phyloP scores from a whole-genome alignment of 2,329 filamentous ascomycete genomes.

The Diaporthe sp. region DNA sequence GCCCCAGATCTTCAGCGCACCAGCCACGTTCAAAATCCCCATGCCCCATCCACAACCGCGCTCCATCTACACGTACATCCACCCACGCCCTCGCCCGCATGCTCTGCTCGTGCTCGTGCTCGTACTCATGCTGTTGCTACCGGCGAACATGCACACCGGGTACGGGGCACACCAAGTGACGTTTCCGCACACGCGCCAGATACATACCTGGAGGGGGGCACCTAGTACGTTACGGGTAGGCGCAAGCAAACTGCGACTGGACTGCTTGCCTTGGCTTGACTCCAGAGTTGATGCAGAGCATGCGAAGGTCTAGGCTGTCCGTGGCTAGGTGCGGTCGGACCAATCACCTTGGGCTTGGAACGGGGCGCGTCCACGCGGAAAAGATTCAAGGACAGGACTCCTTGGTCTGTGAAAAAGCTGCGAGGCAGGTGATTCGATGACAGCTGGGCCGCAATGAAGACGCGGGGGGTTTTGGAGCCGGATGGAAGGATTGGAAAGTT shows the following conservation, averaged over 20 bases:
- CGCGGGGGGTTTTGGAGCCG: constrained; percentile 53
- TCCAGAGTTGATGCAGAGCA: constrained; percentile 30
- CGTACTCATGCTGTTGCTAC: neutral
- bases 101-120: neutral
- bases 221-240: constrained; percentile 35
- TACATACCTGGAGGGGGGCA: constrained; percentile 34
- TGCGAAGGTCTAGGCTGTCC: constrained; percentile 49
- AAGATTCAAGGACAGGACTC: constrained; percentile 12
- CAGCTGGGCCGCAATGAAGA: constrained; percentile 50
- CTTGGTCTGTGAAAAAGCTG: constrained; percentile 31
- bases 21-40: constrained; percentile 37
- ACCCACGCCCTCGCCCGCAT: constrained; percentile 7
- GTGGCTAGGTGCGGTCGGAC: constrained; percentile 29
- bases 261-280: constrained; percentile 34
- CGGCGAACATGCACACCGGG: constrained; percentile 1
- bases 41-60: neutral
- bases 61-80: neutral
- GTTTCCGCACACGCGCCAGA: constrained; percentile 14
- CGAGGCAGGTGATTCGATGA: constrained; percentile 40
- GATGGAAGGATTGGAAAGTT: constrained; percentile 48
- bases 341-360: constrained; percentile 26
- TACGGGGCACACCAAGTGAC: constrained; percentile 22
- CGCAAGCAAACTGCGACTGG: constrained; percentile 29
- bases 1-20: constrained; percentile 36
- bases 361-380: constrained; percentile 2